These are phyloP conservation scores for Trichothecium roseum DNA, from an alignment of 2,329 filamentous ascomycete species.

Conservation along the genomic window DNA sequence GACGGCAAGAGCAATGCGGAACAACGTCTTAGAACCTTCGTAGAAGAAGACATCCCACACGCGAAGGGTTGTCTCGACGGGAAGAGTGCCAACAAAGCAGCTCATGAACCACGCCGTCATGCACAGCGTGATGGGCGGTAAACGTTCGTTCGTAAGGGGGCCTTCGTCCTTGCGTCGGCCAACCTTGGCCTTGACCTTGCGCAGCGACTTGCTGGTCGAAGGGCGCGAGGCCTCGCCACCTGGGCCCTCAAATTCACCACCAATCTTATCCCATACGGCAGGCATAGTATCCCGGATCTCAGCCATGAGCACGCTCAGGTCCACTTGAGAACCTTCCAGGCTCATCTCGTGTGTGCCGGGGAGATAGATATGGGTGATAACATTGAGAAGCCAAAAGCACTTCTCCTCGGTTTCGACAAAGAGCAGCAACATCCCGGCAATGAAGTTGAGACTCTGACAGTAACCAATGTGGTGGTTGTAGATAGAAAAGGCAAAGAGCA, in stretches of 20 bases:
- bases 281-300: constrained; percentile 75
- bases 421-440: constrained; percentile 78
- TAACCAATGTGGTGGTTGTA: constrained; percentile 90
- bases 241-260: constrained; percentile 56
- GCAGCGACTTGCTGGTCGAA: constrained; percentile 22
- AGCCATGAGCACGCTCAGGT: constrained; percentile 87
- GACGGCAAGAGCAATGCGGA: constrained; percentile 80
- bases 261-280: constrained; percentile 77
- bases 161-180: constrained; percentile 25
- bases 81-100: constrained; percentile 84
- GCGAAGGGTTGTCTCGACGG: constrained; percentile 81
- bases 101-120: constrained; percentile 98
- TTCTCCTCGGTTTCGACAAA: constrained; percentile 87
- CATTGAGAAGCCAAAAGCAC: constrained; percentile 84
- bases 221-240: constrained; percentile 23
- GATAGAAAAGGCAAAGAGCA: constrained; percentile 80
- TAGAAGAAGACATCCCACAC: constrained; percentile 97
- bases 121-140: constrained; percentile 85
- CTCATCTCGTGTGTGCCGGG: constrained; percentile 87
- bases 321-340: constrained; percentile 85
- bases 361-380: constrained; percentile 79
- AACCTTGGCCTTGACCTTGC: constrained; percentile 26
- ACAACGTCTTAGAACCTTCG: constrained; percentile 87
- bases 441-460: constrained; percentile 91
- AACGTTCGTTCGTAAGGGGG: constrained; percentile 36